Evolutionary conservation across 371 early-diverging fungal species (phyloP), one percentile per base, ranked within the genome.

Genomic region (Rhizomucor miehei): DNA sequence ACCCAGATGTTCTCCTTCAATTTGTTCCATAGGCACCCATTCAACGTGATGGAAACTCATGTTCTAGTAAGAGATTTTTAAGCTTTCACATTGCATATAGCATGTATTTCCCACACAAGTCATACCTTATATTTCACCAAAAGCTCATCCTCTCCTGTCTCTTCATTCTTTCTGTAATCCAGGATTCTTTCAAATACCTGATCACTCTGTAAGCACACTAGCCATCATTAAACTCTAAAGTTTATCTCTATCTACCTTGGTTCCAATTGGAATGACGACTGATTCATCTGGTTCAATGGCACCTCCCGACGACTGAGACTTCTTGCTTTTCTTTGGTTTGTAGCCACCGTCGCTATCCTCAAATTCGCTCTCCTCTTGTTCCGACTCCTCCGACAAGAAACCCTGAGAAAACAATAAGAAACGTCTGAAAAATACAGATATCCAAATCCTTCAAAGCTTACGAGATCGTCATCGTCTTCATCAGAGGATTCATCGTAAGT

Each of bases 31-130:
- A 11, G 84, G 77, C 1, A 95, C 82, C 93, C 95, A 94, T 53
- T 92, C 91, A 3, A 88, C 83, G 62, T 94, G 94, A 46, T 84
- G 77, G 65, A 89, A 93, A 70, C 89, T 87, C 69, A 87, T 81
- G 59, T 79, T 67, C 76, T 80, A 29, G 16, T 36, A 23, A 14
- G 23, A 16, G 19, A 62, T 39, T 12, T 11, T 25, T 40, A 44
- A 51, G 8, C 35, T 2, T 2, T 19, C 6, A 16, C 19, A 4
- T 35, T 34, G 12, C 13, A 11, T 17, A 29, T 48, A 19, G 40
- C 17, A 10, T 13, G 8, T 14, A 25, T 8, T 34, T 21, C n/a
- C 34, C n/a, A 20, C 12, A 38, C 20, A 34, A 34, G 4, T 43
- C n/a, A 21, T 69, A 85, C 89, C 79, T 90, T 89, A 73, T 88